Evolutionary conservation across 1,139 yeast genomes (phyloP), one percentile per base, ranked within the genome.

Genomic region (Kluyveromyces sp.): DNA sequence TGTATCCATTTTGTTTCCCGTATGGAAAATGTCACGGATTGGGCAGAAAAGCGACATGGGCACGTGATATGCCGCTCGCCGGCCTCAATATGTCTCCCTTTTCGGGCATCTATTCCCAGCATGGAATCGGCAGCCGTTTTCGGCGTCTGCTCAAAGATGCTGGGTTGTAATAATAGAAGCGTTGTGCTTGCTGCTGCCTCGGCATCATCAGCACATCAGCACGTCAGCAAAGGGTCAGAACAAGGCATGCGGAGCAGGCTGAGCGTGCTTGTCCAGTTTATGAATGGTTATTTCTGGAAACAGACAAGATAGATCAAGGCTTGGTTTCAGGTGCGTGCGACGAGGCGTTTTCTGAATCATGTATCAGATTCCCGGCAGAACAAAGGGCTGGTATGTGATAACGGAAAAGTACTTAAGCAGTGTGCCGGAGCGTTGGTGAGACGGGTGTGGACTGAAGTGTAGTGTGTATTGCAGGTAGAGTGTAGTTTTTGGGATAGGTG

Each of bases 221-320:
- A n/a, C n/a, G n/a, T n/a, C n/a, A n/a, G n/a, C n/a, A n/a, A n/a
- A n/a, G n/a, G n/a, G n/a, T n/a, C n/a, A n/a, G n/a, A n/a, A n/a
- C n/a, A n/a, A n/a, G n/a, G n/a, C n/a, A n/a, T n/a, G n/a, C n/a
- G n/a, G n/a, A n/a, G n/a, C n/a, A n/a, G n/a, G n/a, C n/a, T n/a
- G n/a, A n/a, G n/a, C n/a, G n/a, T n/a, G n/a, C n/a, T n/a, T n/a
- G n/a, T n/a, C n/a, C n/a, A n/a, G n/a, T n/a, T n/a, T n/a, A n/a
- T n/a, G n/a, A n/a, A n/a, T n/a, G n/a, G n/a, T n/a, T 34, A 34
- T 34, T 34, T 34, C 26, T 17, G 36, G 36, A 34, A 34, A 19
- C 36, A 26, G 26, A 11, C n/a, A 34, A 3, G 16, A 8, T 4
- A 15, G 35, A 33, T 33, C 35, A 33, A 7, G 19, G n/a, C n/a